These are phyloP conservation scores for Apiospora aurea DNA, from an alignment of 2,329 filamentous ascomycete species.

Conservation along the genomic window DNA sequence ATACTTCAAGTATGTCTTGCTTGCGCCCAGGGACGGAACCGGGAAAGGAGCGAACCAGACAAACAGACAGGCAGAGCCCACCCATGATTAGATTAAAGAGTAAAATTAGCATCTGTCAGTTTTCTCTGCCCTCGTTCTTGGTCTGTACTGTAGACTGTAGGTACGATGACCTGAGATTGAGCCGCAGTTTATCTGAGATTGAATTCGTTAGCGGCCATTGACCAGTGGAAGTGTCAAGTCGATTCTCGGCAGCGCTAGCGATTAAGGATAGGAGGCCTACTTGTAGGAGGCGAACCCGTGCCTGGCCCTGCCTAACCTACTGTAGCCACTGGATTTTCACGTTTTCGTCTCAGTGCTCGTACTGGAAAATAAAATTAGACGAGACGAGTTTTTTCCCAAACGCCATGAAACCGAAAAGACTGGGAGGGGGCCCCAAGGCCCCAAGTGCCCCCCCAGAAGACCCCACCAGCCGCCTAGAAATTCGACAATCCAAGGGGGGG, in stretches of 20 bases:
- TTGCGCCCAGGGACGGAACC: neutral
- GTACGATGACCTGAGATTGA: slow-evolving; percentile 3
- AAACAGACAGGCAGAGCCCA: neutral
- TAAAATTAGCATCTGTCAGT: neutral
- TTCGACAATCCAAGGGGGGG: neutral
- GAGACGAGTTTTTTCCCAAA: slow-evolving; percentile 9
- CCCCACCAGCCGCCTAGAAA: neutral
- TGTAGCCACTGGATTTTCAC: no score
- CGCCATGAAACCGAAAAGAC: slow-evolving; percentile 5
- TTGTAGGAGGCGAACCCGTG: neutral
- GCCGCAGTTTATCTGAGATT: slow-evolving; percentile 21
- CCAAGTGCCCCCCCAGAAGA: no score
- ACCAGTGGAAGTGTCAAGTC: slow-evolving; percentile 7
- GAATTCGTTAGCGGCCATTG: neutral
- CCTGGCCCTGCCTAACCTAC: neutral
- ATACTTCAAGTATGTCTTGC: neutral
- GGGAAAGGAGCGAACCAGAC: no score
- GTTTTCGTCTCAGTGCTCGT: neutral
- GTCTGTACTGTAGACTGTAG: no score
- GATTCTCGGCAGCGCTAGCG: slow-evolving; percentile 12
- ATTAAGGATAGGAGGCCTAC: slow-evolving; percentile 5
- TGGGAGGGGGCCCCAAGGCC: neutral
- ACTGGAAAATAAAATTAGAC: neutral
- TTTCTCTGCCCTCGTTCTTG: neutral
- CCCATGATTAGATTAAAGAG: no score